Evolutionary conservation across 225 moss, liverwort and hornwort species (phyloP).

Genomic region (Ulota crispa): DNA sequence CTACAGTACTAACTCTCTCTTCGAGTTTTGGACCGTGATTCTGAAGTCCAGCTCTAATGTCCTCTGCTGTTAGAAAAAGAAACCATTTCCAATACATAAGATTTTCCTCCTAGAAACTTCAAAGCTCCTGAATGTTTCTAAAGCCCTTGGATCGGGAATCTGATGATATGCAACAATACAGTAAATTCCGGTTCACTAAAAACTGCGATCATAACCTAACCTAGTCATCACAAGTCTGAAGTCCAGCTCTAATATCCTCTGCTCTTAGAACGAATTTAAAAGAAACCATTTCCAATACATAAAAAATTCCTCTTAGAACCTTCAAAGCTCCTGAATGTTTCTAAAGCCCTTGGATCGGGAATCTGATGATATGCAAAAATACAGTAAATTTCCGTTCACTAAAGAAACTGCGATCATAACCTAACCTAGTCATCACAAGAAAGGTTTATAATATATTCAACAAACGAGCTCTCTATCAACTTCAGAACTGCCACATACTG

Average conservation of each 20-base stretch:
- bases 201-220: constrained; percentile 12
- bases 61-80: not conserved
- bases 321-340: not conserved
- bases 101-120: not conserved
- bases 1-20: not conserved
- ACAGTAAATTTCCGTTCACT: not conserved
- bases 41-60: not conserved
- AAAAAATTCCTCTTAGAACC: not conserved
- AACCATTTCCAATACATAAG: not conserved
- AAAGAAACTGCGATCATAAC: not conserved
- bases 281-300: not conserved
- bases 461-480: not conserved
- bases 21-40: not conserved
- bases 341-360: not conserved
- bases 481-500: not conserved
- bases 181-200: not conserved
- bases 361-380: not conserved
- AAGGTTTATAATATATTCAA: not conserved
- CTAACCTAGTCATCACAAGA: not conserved
- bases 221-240: not conserved
- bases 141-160: not conserved
- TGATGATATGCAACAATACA: not conserved
- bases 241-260: not conserved
- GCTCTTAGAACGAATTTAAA: not conserved
- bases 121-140: not conserved